Conservation (phyloP, 1,284 basidiomycete species). For the Ceratobasidium sp. region DNA sequence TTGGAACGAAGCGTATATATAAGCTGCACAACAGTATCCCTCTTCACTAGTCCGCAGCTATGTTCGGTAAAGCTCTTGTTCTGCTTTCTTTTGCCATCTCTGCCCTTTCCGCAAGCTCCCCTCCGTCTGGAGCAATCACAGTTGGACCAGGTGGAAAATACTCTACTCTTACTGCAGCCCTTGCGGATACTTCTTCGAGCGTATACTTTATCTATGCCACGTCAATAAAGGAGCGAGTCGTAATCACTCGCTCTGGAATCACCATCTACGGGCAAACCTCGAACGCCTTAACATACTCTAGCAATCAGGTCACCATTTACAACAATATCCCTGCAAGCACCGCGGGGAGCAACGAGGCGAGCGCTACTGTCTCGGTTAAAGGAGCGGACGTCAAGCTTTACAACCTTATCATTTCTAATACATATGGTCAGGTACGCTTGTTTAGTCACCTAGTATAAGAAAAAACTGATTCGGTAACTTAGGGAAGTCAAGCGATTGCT, state of each 20-base stretch:
- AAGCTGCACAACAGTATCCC: background rate
- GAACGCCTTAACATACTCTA: constrained; percentile 37
- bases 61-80: constrained; percentile 1
- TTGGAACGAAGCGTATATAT: background rate
- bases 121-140: constrained; percentile 36
- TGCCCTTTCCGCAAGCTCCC: constrained; percentile 22
- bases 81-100: background rate
- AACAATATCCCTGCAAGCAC: constrained; percentile 34
- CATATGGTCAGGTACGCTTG: constrained; percentile 21
- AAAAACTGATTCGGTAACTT: background rate
- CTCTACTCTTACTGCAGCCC: constrained; percentile 47
- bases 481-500: constrained; percentile 51
- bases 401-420: constrained; percentile 38
- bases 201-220: constrained; percentile 48
- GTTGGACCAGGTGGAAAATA: constrained; percentile 47
- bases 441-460: background rate
- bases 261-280: constrained; percentile 50
- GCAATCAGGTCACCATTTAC: constrained; percentile 31
- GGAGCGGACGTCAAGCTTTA: constrained; percentile 39
- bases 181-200: constrained; percentile 44
- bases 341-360: constrained; percentile 41
- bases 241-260: constrained; percentile 46
- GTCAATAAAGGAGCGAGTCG: constrained; percentile 46
- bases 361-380: constrained; percentile 32
- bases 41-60: background rate